These are phyloP conservation scores for Tricholoma saponaceum DNA, from an alignment of 768 basidiomycete species.

Conservation along the genomic window DNA sequence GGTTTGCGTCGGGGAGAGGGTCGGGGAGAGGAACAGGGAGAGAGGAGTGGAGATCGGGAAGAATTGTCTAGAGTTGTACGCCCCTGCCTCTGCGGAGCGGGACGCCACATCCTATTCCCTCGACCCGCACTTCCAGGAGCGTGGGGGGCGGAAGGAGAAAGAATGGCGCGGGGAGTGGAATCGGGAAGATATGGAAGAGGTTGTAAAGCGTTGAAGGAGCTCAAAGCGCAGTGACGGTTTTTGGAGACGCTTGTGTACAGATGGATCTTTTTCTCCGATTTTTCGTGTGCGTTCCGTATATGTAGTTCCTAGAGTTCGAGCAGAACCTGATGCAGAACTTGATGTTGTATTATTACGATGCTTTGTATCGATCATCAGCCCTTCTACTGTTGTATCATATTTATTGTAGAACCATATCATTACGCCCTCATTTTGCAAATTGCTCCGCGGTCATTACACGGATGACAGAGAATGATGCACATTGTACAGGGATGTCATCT, in stretches of 20 bases:
- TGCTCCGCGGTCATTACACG: not conserved
- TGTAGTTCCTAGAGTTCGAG: not conserved
- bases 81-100: not conserved
- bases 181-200: conserved; percentile 17
- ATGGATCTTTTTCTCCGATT: not conserved
- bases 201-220: conserved; percentile 5
- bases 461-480: too few species aligned
- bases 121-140: not conserved
- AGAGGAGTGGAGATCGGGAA: not conserved
- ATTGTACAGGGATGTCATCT: too few species aligned
- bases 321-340: not conserved
- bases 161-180: conserved; percentile 26
- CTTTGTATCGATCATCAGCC: too few species aligned
- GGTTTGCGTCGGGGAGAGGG: too few species aligned
- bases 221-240: not conserved
- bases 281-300: not conserved
- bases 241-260: not conserved
- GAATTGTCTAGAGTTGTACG: not conserved
- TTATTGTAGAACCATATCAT: too few species aligned
- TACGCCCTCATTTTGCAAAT: not conserved
- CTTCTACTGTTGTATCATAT: too few species aligned
- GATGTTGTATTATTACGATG: too few species aligned
- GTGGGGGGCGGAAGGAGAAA: conserved; percentile 11
- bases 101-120: not conserved
- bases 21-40: not conserved